phyloP scores from a whole-genome alignment of 169 alveolate genomes.

The Eimeria brunetti region DNA sequence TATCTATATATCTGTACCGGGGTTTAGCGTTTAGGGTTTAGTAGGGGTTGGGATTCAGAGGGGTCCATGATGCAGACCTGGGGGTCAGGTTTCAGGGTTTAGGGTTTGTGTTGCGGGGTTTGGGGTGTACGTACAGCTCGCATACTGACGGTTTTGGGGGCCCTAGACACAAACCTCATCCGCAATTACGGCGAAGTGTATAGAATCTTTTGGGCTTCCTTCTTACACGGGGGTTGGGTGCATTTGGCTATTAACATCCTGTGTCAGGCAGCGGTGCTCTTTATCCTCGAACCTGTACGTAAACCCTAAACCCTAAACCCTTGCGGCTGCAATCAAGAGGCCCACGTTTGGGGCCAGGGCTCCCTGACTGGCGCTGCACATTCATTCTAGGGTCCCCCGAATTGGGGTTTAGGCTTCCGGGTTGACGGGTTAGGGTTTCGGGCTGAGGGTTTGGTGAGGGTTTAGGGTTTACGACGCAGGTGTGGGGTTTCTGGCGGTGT shows the following conservation, averaged over 20 bases:
- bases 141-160: conserved; percentile 34
- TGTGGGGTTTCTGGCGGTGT: conserved; percentile 93
- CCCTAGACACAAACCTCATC: conserved; percentile 64
- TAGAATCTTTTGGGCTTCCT: conserved; percentile 91
- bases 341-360: background rate
- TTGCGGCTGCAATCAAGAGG: background rate
- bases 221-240: conserved; percentile 91
- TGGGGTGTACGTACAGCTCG: conserved; percentile 53
- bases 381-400: background rate
- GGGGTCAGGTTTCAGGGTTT: background rate
- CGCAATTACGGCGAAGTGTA: conserved; percentile 87
- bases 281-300: conserved; percentile 92
- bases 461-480: conserved; percentile 78
- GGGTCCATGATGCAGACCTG: background rate
- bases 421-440: background rate
- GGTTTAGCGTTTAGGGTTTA: conserved; percentile 37
- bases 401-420: background rate
- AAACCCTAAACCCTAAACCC: background rate
- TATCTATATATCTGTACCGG: too few species aligned
- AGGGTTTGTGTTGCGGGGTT: conserved; percentile 17
- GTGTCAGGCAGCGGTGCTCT: conserved; percentile 90
- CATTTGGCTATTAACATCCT: conserved; percentile 89
- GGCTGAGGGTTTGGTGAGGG: too few species aligned
- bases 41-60: background rate
- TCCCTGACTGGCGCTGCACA: background rate